A percentile compares a stretch with the other conserved stretches of the same genome.
These are phyloP conservation scores for Pyricularia pennisetigena DNA, from an alignment of 2,329 filamentous ascomycete species.

Conservation along the genomic window DNA sequence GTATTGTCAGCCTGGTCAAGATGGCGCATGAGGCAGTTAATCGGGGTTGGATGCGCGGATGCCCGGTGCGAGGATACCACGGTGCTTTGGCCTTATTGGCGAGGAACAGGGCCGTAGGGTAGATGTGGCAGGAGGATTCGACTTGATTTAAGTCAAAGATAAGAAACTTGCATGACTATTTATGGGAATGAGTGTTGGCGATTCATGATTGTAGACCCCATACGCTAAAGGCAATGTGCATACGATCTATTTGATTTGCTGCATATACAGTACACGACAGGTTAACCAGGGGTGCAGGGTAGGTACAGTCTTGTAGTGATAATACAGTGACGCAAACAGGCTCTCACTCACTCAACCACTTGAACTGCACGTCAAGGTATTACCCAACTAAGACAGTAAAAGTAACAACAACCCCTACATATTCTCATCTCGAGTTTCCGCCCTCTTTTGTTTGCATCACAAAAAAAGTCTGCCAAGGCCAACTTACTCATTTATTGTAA, in stretches of 20 bases:
- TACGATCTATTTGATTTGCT: neutral
- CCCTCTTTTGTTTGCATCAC: no score
- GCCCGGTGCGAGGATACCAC: neutral
- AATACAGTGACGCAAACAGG: neutral
- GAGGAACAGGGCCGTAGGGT: neutral
- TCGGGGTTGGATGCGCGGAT: neutral
- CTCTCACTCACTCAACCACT: neutral
- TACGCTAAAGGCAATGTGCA: neutral
- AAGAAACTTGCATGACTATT: neutral
- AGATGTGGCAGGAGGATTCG: neutral
- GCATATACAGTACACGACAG: neutral
- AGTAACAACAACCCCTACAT: neutral
- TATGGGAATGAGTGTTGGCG: neutral
- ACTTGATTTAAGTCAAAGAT: neutral
- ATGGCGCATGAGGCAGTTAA: neutral
- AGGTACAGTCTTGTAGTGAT: neutral
- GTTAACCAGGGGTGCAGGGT: neutral
- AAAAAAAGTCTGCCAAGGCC: no score
- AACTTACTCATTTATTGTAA: no score
- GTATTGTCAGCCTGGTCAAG: neutral
- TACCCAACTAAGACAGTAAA: neutral
- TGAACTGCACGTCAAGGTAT: neutral
- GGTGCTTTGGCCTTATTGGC: neutral
- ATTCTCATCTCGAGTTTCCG: neutral
- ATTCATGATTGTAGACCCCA: neutral